These are phyloP conservation scores for Sarocladium brachiariae DNA, from an alignment of 2,329 filamentous ascomycete genomes.

Conservation along the genomic window DNA sequence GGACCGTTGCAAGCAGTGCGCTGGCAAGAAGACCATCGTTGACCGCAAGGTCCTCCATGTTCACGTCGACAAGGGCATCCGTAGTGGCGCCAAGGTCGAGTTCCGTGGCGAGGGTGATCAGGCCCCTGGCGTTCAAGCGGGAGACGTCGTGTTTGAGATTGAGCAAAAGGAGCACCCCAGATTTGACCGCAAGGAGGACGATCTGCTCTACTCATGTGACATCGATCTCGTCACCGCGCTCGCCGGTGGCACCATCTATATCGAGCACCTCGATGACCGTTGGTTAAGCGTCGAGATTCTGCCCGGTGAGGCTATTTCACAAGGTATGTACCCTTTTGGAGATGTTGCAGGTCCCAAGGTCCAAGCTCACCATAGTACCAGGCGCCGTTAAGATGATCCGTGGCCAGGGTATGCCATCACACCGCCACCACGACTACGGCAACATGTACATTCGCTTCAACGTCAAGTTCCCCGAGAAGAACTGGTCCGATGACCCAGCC, in stretches of 20 bases:
- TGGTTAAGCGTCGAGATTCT: conserved; percentile 92
- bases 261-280: conserved; percentile 95
- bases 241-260: conserved; percentile 81
- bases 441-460: conserved; percentile 97
- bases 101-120: conserved; percentile 97
- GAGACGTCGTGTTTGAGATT: conserved; percentile 97
- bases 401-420: conserved; percentile 96
- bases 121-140: conserved; percentile 83
- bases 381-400: conserved; percentile 89
- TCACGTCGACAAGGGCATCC: conserved; percentile 91
- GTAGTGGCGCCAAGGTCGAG: conserved; percentile 90
- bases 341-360: not conserved
- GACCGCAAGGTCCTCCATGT: conserved; percentile 98
- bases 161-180: conserved; percentile 97
- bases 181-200: conserved; percentile 94
- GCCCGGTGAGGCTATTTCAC: conserved; percentile 89
- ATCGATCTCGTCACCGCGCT: conserved; percentile 94
- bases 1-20: conserved; percentile 94
- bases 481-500: conserved; percentile 57
- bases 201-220: conserved; percentile 89
- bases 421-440: conserved; percentile 87
- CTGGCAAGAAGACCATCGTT: conserved; percentile 95
- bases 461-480: conserved; percentile 89
- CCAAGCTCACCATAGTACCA: conserved; percentile 30
- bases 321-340: conserved; percentile 53